A percentile compares a stretch with the other conserved stretches of the same genome.
These are phyloP conservation scores for Amanita molliuscula DNA, from an alignment of 768 basidiomycete species.

Conservation along the genomic window DNA sequence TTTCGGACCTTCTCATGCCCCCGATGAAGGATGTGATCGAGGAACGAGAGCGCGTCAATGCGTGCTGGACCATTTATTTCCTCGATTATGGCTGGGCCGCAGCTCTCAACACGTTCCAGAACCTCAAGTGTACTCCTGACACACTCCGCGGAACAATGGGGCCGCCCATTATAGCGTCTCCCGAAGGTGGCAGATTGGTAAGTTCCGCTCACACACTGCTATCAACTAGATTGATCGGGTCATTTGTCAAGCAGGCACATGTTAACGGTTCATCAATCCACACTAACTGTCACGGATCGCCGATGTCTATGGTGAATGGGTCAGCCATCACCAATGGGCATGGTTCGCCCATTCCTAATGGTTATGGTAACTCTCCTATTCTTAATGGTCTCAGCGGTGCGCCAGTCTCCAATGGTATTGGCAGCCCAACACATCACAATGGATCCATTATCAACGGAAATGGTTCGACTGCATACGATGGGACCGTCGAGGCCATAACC, in stretches of 20 bases:
- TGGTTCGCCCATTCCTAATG: neutral
- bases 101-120: conserved; percentile 20
- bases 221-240: neutral
- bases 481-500: neutral
- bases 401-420: neutral
- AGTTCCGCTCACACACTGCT: neutral
- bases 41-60: conserved; percentile 27
- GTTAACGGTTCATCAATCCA: conserved; percentile 4
- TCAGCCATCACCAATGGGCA: neutral
- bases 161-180: neutral
- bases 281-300: neutral
- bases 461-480: neutral
- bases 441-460: neutral
- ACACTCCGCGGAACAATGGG: conserved; percentile 5
- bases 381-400: neutral
- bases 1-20: conserved; percentile 13
- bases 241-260: neutral
- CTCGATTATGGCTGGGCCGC: conserved; percentile 33
- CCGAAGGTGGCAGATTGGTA: neutral
- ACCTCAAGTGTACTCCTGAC: conserved; percentile 2
- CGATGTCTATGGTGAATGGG: neutral
- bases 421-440: neutral
- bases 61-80: conserved; percentile 24
- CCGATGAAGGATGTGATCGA: conserved; percentile 19
- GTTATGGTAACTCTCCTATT: neutral